These are phyloP conservation scores for Sonneratia caseolaris DNA, from an alignment of 345 rosid species.

Conservation along the genomic window DNA sequence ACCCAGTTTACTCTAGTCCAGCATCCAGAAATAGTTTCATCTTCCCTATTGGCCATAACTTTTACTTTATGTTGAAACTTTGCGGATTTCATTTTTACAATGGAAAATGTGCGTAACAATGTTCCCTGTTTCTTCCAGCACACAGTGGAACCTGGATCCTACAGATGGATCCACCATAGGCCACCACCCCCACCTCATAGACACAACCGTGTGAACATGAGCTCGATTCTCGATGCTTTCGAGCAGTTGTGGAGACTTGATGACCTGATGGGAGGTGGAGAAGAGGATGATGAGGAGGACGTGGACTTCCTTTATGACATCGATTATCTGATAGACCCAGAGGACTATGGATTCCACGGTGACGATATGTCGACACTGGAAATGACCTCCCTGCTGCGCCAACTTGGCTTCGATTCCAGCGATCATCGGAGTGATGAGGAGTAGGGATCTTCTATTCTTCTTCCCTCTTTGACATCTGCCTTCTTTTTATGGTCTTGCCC, in stretches of 20 bases:
- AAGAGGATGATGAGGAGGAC: slow-evolving; percentile 1
- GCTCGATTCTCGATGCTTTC: slow-evolving; percentile 35
- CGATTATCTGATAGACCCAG: slow-evolving; percentile 19
- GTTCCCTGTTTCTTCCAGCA: slow-evolving; percentile 9
- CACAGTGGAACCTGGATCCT: slow-evolving; percentile 65
- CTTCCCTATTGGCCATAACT: too few species aligned
- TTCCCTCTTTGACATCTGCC: not conserved
- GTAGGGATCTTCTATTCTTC: slow-evolving; percentile 1
- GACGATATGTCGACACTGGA: slow-evolving; percentile 39
- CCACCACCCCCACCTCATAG: slow-evolving; percentile 59
- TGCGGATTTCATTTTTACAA: too few species aligned
- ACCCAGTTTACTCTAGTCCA: not conserved
- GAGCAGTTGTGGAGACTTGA: slow-evolving; percentile 24
- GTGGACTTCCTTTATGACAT: not conserved
- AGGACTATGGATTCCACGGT: slow-evolving; percentile 33
- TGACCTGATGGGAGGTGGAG: slow-evolving; percentile 27
- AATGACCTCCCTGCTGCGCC: slow-evolving; percentile 41
- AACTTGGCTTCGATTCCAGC: slow-evolving; percentile 28
- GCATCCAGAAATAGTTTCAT: not conserved
- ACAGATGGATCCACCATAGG: slow-evolving; percentile 60
- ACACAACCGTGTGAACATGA: slow-evolving; percentile 35
- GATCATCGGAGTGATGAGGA: slow-evolving; percentile 49
- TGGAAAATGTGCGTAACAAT: not conserved
- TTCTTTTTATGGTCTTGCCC: not conserved
- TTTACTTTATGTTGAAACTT: too few species aligned